Evolutionary conservation across 805 yeast species (phyloP).

Genomic region (Ascoidea tarda): DNA sequence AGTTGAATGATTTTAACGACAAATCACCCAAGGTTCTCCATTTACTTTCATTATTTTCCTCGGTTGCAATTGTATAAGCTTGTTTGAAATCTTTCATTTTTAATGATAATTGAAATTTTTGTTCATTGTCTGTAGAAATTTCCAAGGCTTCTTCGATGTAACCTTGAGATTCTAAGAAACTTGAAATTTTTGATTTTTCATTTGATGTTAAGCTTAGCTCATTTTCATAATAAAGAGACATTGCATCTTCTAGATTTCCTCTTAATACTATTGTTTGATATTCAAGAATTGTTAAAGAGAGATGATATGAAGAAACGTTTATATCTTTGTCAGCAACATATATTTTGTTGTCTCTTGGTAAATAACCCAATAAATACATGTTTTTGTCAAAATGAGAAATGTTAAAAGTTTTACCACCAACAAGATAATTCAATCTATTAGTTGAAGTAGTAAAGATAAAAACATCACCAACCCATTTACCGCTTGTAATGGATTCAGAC

Average conservation of each 20-base stretch:
- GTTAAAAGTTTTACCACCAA: slow-evolving; percentile 87
- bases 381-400: slow-evolving; percentile 86
- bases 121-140: slow-evolving; percentile 78
- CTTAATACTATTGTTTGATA: slow-evolving; percentile 92
- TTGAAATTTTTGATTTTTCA: slow-evolving; percentile 65
- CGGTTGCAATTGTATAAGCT: slow-evolving; percentile 54
- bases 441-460: slow-evolving; percentile 80
- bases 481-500: slow-evolving; percentile 70
- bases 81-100: slow-evolving; percentile 55
- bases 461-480: slow-evolving; percentile 96
- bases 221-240: slow-evolving; percentile 30
- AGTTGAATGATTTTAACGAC: slow-evolving; percentile 65
- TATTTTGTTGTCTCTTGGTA: slow-evolving; percentile 80
- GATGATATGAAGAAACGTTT: slow-evolving; percentile 64
- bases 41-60: slow-evolving; percentile 45
- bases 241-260: slow-evolving; percentile 83
- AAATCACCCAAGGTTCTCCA: slow-evolving; percentile 91
- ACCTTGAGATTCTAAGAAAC: slow-evolving; percentile 91
- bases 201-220: slow-evolving; percentile 39
- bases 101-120: slow-evolving; percentile 81
- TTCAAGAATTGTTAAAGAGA: slow-evolving; percentile 79
- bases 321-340: slow-evolving; percentile 87
- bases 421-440: slow-evolving; percentile 84
- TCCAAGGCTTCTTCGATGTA: slow-evolving; percentile 70
- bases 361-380: slow-evolving; percentile 76